phyloP scores from a whole-genome alignment of 2,329 filamentous ascomycete genomes.

The Fusarium napiforme region DNA sequence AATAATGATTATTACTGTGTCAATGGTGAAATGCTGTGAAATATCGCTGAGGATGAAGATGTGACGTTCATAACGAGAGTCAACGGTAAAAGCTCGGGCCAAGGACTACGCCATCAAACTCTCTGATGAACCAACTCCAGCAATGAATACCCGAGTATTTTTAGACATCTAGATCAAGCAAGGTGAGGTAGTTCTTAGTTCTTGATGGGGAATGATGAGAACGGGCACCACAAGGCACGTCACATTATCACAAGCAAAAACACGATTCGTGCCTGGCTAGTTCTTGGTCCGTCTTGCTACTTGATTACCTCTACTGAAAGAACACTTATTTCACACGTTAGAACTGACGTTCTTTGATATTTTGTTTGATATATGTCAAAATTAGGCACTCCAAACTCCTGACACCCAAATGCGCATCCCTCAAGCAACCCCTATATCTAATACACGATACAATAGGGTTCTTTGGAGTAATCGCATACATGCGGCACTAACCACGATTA shows the following conservation, averaged over 20 bases:
- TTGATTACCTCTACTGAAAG: neutral
- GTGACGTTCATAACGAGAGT: constrained; percentile 23
- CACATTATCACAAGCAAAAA: neutral
- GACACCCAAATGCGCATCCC: constrained; percentile 41
- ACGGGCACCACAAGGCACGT: neutral
- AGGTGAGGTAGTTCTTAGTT: neutral
- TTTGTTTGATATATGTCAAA: constrained; percentile 13
- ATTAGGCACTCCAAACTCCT: constrained; percentile 23
- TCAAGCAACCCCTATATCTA: constrained; percentile 23
- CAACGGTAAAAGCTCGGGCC: constrained; percentile 33
- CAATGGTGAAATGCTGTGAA: neutral
- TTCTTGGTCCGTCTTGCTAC: neutral
- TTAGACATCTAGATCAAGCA: neutral
- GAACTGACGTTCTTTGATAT: neutral
- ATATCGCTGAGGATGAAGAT: neutral
- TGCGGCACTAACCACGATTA: constrained; percentile 2
- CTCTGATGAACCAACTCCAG: neutral
- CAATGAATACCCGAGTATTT: neutral
- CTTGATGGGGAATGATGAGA: neutral
- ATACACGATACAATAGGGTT: constrained; percentile 32
- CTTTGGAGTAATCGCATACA: constrained; percentile 33
- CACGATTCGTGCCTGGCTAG: neutral
- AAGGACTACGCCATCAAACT: neutral
- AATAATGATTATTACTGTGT: neutral
- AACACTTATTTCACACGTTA: neutral